Evolutionary conservation across 306 rosid genomes (phyloP).

Genomic region (Sphenostylis stenocarpa): DNA sequence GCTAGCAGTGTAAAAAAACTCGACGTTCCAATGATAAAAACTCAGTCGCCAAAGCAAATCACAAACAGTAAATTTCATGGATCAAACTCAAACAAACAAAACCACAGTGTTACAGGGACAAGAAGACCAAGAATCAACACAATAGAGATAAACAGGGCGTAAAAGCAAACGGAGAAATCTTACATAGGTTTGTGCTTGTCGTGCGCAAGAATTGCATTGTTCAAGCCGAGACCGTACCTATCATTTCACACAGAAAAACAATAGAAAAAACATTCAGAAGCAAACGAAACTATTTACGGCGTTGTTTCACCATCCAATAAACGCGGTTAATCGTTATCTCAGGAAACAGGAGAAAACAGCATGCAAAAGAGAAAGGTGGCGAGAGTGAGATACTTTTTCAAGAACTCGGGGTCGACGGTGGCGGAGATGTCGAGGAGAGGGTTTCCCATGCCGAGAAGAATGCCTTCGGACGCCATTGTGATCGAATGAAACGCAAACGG

Average conservation of each 20-base stretch:
- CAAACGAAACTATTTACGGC: not conserved
- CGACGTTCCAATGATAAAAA: not conserved
- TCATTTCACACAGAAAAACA: constrained; percentile 26
- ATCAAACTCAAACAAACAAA: not conserved
- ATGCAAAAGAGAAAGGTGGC: not conserved
- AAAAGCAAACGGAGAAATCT: not conserved
- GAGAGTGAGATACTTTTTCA: constrained; percentile 47
- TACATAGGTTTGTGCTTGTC: constrained; percentile 83
- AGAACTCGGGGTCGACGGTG: constrained; percentile 56
- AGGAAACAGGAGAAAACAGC: not conserved
- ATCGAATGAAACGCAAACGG: not conserved
- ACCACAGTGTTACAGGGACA: not conserved
- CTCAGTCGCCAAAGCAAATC: not conserved
- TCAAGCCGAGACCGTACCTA: constrained; percentile 66
- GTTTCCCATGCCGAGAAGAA: constrained; percentile 81
- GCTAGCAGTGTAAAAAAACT: not conserved
- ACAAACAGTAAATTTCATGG: not conserved
- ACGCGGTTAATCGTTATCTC: too few relatives aligned
- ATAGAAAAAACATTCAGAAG: not conserved
- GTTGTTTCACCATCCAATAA: not conserved
- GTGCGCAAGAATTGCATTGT: constrained; percentile 81
- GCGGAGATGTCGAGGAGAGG: constrained; percentile 85
- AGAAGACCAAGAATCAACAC: too few relatives aligned
- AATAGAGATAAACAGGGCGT: not conserved
- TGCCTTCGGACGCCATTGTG: constrained; percentile 56